A percentile compares a stretch with the other conserved stretches of the same genome.
These are phyloP conservation scores for Boletus insuetus DNA, from an alignment of 768 basidiomycete species.

Conservation along the genomic window DNA sequence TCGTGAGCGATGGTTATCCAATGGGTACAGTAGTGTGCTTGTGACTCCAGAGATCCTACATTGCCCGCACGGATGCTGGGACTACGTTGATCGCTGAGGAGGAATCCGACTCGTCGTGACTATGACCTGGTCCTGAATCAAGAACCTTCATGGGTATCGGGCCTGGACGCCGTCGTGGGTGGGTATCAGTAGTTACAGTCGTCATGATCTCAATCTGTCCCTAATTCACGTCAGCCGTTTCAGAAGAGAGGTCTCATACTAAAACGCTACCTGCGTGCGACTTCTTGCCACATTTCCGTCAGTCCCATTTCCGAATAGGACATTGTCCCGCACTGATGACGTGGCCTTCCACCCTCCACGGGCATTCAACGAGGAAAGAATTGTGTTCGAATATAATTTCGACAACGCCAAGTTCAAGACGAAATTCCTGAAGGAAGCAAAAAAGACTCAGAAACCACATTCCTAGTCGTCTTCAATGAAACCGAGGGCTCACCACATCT, in stretches of 20 bases:
- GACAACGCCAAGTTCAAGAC: constrained; percentile 24
- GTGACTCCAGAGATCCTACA: no score
- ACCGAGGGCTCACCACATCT: constrained; percentile 1
- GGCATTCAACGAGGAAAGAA: constrained; percentile 20
- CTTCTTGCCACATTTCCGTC: not conserved
- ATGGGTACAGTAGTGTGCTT: no score
- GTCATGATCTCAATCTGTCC: not conserved
- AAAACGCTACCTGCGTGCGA: constrained; percentile 3
- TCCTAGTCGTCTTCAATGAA: not conserved
- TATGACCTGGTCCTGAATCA: not conserved
- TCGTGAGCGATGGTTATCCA: no score
- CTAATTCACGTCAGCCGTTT: no score
- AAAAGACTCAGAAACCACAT: not conserved
- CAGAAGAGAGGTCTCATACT: no score
- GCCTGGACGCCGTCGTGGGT: not conserved
- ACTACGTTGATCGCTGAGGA: not conserved
- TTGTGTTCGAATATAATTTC: constrained; percentile 26
- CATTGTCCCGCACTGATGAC: not conserved
- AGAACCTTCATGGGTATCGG: not conserved
- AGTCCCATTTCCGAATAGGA: constrained; percentile 4
- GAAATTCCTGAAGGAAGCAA: constrained; percentile 8
- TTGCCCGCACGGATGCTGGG: no score
- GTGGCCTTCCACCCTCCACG: constrained; percentile 21
- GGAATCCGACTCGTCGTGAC: not conserved
- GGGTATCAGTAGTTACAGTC: not conserved